Conservation (phyloP, 2,329 filamentous ascomycete genomes). For the Aspergillus flavus region DNA sequence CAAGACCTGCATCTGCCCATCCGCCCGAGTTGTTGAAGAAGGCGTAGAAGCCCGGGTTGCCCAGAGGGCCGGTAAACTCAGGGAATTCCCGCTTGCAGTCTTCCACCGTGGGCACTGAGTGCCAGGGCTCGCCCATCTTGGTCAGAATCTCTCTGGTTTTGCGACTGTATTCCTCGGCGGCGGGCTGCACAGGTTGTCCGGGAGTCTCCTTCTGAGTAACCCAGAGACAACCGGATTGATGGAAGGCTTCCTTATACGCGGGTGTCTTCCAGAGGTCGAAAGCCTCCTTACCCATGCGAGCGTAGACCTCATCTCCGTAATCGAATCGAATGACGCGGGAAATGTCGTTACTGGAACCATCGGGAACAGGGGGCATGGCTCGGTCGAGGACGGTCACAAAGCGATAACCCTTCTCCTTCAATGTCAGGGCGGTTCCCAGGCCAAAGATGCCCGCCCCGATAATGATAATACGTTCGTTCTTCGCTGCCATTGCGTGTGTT, state of each 20-base stretch:
- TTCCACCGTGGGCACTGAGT: constrained; percentile 19
- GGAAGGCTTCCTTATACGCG: constrained; percentile 30
- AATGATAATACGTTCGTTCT: constrained; percentile 29
- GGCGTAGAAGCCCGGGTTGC: constrained; percentile 25
- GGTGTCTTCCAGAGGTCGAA: constrained; percentile 65
- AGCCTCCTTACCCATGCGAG: constrained; percentile 68
- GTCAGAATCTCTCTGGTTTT: constrained; percentile 27
- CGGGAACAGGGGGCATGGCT: constrained; percentile 37
- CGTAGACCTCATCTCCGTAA: constrained; percentile 77
- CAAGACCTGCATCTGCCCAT: constrained; percentile 33
- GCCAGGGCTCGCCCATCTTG: constrained; percentile 29
- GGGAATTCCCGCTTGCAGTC: constrained; percentile 25
- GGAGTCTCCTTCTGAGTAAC: constrained; percentile 25
- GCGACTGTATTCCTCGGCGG: constrained; percentile 24
- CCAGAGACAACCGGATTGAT: constrained; percentile 29
- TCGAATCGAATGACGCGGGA: constrained; percentile 51
- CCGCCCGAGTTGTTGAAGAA: constrained; percentile 31
- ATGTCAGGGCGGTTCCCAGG: constrained; percentile 28
- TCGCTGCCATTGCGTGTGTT: constrained; percentile 24
- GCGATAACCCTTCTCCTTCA: constrained; percentile 28
- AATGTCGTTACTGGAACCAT: constrained; percentile 45
- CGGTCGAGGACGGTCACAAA: constrained; percentile 37
- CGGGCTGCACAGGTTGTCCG: constrained; percentile 22
- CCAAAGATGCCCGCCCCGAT: constrained; percentile 32
- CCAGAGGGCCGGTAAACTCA: constrained; percentile 21